Conservation (phyloP, 1,284 basidiomycete species). For the Naganishia sp. region DNA sequence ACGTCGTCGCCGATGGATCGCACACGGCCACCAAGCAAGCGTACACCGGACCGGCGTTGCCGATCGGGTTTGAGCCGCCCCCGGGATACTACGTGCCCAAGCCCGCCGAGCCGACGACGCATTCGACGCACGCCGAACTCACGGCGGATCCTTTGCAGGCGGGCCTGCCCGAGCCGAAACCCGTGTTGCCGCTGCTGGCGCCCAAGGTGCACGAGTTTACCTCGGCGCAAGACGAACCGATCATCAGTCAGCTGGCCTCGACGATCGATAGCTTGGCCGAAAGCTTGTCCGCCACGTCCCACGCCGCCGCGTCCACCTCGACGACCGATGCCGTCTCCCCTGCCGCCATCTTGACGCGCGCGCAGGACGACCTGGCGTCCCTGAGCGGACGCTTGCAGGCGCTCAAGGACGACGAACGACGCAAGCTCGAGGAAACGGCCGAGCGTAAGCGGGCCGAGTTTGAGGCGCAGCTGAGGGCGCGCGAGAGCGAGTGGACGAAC, state of each 20-base stretch:
- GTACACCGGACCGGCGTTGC: conserved; percentile 70
- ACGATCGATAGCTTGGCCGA: conserved; percentile 91
- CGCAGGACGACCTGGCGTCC: conserved; percentile 78
- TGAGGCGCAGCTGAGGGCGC: conserved; percentile 74
- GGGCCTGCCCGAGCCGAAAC: conserved; percentile 36
- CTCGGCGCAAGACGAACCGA: conserved; percentile 70
- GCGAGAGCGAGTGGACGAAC: conserved; percentile 80
- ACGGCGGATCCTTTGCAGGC: conserved; percentile 36
- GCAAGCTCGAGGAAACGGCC: conserved; percentile 72
- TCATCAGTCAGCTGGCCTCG: conserved; percentile 85
- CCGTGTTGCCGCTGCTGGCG: conserved; percentile 73
- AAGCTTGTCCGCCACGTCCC: conserved; percentile 70
- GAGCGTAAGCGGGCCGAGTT: conserved; percentile 84
- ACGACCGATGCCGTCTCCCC: conserved; percentile 64
- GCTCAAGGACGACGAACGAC: conserved; percentile 77
- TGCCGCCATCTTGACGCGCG: conserved; percentile 56
- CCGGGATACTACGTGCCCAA: conserved; percentile 68
- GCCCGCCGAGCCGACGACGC: conserved; percentile 33
- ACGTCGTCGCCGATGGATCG: conserved; percentile 47
- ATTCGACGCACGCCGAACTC: conserved; percentile 21
- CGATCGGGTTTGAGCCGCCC: conserved; percentile 86
- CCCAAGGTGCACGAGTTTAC: conserved; percentile 75
- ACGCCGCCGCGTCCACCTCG: conserved; percentile 64
- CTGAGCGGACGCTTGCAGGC: conserved; percentile 77
- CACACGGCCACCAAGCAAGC: conserved; percentile 56